phyloP scores from a whole-genome alignment of 1,139 yeast species.

The Ashbya aceris region DNA sequence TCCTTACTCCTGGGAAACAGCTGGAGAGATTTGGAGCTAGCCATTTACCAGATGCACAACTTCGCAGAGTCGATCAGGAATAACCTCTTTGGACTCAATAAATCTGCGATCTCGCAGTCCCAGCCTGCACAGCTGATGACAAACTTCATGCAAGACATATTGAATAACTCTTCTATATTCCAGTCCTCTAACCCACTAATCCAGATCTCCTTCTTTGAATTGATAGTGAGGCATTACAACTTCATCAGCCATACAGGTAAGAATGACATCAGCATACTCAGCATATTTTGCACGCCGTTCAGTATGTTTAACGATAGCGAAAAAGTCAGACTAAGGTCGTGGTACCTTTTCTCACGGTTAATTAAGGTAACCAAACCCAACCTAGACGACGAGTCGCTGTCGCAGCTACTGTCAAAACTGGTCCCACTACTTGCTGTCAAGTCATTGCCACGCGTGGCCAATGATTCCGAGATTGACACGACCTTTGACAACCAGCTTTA shows the following conservation, averaged over 20 bases:
- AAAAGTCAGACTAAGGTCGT: constrained; percentile 72
- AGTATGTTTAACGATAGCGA: constrained; percentile 71
- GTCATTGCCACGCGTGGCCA: constrained; percentile 41
- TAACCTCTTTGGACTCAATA: constrained; percentile 60
- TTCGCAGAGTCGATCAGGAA: constrained; percentile 74
- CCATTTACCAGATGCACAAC: constrained; percentile 69
- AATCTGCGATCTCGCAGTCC: constrained; percentile 49
- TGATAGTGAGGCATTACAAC: constrained; percentile 68
- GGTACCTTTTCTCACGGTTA: constrained; percentile 84
- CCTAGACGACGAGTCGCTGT: constrained; percentile 41
- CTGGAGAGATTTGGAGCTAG: constrained; percentile 84
- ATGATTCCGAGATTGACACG: constrained; percentile 47
- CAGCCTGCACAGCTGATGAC: constrained; percentile 54
- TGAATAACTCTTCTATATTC: constrained; percentile 34
- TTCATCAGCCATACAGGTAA: constrained; percentile 45
- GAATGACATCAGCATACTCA: constrained; percentile 49
- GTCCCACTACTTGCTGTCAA: constrained; percentile 47
- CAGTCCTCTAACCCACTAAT: constrained; percentile 64
- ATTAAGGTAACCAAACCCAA: constrained; percentile 67
- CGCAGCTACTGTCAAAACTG: constrained; percentile 41
- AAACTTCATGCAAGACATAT: constrained; percentile 42
- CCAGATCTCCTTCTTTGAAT: constrained; percentile 74
- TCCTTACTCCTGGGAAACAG: constrained; percentile 39
- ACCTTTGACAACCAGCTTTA: constrained; percentile 72
- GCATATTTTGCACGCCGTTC: constrained; percentile 66